Evolutionary conservation across 306 rosid genomes (phyloP), one percentile per base, ranked within the genome.

Genomic region (Lotus japonicus): DNA sequence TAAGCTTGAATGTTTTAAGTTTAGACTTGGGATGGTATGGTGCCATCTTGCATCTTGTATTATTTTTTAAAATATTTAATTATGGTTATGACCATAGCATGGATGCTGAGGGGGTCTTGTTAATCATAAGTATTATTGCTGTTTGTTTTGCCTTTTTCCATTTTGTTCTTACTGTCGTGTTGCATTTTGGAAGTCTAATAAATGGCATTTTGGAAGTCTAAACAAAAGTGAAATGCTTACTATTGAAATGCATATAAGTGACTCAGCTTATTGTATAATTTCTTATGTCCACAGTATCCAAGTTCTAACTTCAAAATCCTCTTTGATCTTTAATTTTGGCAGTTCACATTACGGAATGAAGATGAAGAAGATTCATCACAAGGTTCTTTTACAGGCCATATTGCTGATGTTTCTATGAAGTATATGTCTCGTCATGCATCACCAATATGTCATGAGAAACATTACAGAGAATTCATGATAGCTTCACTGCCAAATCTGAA

Each of bases 381-480:
- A 31, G 79, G 63, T 66, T 62, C 73, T 68, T 78, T 70, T 21
- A 21, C 26, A 1, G 26, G 26, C 26, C 26, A 21, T 21, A 21
- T 21, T 21, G 2, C 26, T 75, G 96, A 87, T 74, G 80, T 80
- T 73, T 33, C 89, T 68, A 54, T 55, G 73, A 83, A 82, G 72
- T 80, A 81, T 39, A 81, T 84, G 75, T 79, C 95, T 53, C 63
- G 73, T 79, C 88, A 87, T 84, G 80, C 89, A 66, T 90, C 97
- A 4, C 95, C 92, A 44, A 87, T 90, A 75, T 90, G 97, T 80
- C 80, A 79, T 41, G 89, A 87, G 82, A 87, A 84, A 58, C 79
- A 87, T 69, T 90, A 90, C 68, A 84, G 95, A 79, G 95, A 90
- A 71, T 90, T 80, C 84, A 87, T 90, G 87, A 79, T 85, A 70